Base-by-base conservation (phyloP, 768 basidiomycete genomes). In the Boletus sensibilis region DNA sequence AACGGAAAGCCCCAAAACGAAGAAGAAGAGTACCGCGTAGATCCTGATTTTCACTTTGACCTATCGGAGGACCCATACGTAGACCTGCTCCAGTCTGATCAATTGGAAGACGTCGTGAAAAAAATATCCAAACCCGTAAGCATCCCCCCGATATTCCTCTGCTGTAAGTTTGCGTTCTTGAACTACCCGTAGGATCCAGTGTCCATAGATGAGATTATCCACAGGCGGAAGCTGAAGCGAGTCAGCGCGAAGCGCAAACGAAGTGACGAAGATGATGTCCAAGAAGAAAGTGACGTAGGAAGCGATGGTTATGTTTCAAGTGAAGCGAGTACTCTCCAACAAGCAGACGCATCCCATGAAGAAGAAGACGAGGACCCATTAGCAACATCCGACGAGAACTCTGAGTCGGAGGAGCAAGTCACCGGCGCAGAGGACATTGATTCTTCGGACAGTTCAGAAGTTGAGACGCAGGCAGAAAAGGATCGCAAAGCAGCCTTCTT, bases 171-270 rank as follows among this genome's bases (percentile, higher is more conserved):
- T 41, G 33, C 11, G 34, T 53, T 33, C 58, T 37, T 58, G 52
- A 50, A 61, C 40, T 50, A 37, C 38, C 56, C 25, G 52, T 59
- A 92, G 87, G 75, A 82, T 68, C 86, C 87, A n/a, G 83, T 96
- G 51, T 92, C 88, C 43, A 87, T 98, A 11, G 90, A 96, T 70
- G 92, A 96, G 65, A 95, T 98, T 57, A 95, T 98, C 70, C 86
- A 86, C 49, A 82, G 88, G 54, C 80, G 85, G 64, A 81, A 77
- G 66, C 64, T 85, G 55, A 61, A 71, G 60, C 64, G 60, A 34
- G 62, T 66, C 29, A 72, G 74, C 50, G 70, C 75, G 10, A 90
- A 94, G 67, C 82, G 92, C 53, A 92, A 91, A 74, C 73, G 85
- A 49, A 72, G 20, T 34, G 62, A 62, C 1, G 63, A 71, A 21